Evolutionary conservation across 2,329 filamentous ascomycete species (phyloP).

Genomic region (Fusarium sororula): DNA sequence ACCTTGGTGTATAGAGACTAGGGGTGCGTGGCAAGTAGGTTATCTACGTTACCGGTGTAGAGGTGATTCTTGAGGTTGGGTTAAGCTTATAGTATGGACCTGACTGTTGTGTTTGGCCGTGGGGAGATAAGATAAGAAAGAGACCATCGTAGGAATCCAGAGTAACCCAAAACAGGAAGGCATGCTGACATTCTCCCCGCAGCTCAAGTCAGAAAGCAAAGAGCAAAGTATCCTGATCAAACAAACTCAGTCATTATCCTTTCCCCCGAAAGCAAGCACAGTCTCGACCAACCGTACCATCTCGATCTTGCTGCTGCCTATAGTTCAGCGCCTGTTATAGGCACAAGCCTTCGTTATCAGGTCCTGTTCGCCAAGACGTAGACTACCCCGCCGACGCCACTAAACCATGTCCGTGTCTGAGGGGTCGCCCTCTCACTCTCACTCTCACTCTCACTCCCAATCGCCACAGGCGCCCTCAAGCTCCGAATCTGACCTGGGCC

Average conservation of each 20-base stretch:
- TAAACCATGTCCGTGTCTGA: constrained; percentile 14
- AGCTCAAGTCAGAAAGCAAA: neutral
- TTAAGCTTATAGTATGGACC: neutral
- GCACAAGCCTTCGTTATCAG: neutral
- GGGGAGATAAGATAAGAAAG: neutral
- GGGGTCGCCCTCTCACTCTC: constrained; percentile 10
- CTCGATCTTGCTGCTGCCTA: neutral
- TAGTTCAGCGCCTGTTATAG: neutral
- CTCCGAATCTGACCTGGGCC: constrained; percentile 5
- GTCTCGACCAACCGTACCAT: neutral
- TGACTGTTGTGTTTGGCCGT: no score
- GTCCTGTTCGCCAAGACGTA: neutral
- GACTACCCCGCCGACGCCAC: neutral
- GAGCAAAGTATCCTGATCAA: neutral
- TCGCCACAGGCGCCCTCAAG: constrained; percentile 17
- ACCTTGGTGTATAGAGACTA: no score
- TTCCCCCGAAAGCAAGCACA: neutral
- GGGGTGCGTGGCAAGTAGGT: no score
- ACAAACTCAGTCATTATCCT: neutral
- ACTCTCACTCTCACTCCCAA: neutral
- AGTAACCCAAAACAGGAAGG: neutral
- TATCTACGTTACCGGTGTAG: neutral
- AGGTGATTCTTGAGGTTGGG: neutral
- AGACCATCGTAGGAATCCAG: neutral
- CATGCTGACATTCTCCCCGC: constrained; percentile 7